A percentile compares a stretch with the other conserved stretches of the same genome.
These are phyloP conservation scores for Cladophialophora chaetospira DNA, from an alignment of 2,329 filamentous ascomycete species.

Conservation along the genomic window DNA sequence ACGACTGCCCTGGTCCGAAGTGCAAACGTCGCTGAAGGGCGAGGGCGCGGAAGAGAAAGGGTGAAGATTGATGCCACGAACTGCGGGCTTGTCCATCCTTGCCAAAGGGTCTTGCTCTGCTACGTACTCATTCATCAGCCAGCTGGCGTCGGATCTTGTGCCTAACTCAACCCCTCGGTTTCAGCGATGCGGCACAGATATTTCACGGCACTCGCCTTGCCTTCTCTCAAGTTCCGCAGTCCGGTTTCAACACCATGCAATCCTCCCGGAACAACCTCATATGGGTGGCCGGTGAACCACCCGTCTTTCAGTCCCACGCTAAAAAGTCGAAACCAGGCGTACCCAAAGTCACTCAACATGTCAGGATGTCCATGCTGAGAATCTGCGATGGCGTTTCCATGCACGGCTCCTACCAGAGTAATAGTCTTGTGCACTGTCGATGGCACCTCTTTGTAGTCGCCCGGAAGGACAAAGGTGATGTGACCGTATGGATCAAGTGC, in stretches of 20 bases:
- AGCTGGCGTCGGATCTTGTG: too few relatives aligned
- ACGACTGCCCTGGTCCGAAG: too few relatives aligned
- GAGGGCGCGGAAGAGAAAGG: too few relatives aligned
- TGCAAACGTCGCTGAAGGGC: too few relatives aligned
- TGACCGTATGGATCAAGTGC: neutral
- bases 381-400: neutral
- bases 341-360: slow-evolving; percentile 45
- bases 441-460: neutral
- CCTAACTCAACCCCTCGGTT: neutral
- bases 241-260: slow-evolving; percentile 56
- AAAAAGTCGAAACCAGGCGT: slow-evolving; percentile 49
- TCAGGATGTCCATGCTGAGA: neutral
- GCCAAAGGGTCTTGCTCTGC: too few relatives aligned
- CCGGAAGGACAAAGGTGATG: neutral
- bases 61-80: too few relatives aligned
- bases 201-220: slow-evolving; percentile 65
- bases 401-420: slow-evolving; percentile 1
- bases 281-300: slow-evolving; percentile 53
- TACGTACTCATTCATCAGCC: too few relatives aligned
- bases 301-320: slow-evolving; percentile 51
- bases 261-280: slow-evolving; percentile 55
- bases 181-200: slow-evolving; percentile 49
- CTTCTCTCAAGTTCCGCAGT: slow-evolving; percentile 58
- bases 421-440: neutral
- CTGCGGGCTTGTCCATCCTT: too few relatives aligned